Evolutionary conservation across 2,329 filamentous ascomycete species (phyloP), one percentile per base, ranked within the genome.

Genomic region (Alternaria postmessia): DNA sequence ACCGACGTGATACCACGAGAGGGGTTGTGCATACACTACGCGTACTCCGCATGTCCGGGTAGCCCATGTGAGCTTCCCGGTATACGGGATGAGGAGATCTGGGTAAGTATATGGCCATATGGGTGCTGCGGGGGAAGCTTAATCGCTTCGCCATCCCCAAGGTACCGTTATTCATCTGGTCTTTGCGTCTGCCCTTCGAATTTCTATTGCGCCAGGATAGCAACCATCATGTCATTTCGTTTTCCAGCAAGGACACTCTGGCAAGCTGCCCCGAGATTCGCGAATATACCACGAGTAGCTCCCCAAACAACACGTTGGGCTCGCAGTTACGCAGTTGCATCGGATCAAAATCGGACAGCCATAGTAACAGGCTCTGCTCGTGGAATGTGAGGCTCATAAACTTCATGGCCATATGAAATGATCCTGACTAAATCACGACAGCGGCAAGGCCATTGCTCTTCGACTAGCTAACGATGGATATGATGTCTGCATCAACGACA

Each of bases 401-500:
- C 11, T 38, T 12, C n/a, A 28, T 2, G 7, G 14, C 24, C 8
- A 11, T 4, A 1, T 18, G 22, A 8, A 9, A 36, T 36, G 11
- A 20, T 14, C 7, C 14, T 38, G 16, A 36, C 60, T 70, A 41
- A 70, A 39, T 18, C 18, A 22, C 7, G 8, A 36, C 56, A 88
- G 87, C 64, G 88, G 88, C 47, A 86, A 85, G 67, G 83, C 86
- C 20, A 88, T 89, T 54, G 88, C 88, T 18, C 77, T 89, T 7
- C 86, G 88, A 3, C 82, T 91, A 16, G 88, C 88, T 6, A 77
- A 81, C 22, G 89, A 91, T 62, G 88, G 88, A 54, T 91, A 90
- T 77, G 82, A 87, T 65, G 80, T 91, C 51, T 89, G 87, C 69
- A 80, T 91, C 64, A 90, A 89, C 71, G 88, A 91, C 65, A 78